These are phyloP conservation scores for Sclerotinia spermophila DNA, from an alignment of 2,329 filamentous ascomycete genomes.

Conservation along the genomic window DNA sequence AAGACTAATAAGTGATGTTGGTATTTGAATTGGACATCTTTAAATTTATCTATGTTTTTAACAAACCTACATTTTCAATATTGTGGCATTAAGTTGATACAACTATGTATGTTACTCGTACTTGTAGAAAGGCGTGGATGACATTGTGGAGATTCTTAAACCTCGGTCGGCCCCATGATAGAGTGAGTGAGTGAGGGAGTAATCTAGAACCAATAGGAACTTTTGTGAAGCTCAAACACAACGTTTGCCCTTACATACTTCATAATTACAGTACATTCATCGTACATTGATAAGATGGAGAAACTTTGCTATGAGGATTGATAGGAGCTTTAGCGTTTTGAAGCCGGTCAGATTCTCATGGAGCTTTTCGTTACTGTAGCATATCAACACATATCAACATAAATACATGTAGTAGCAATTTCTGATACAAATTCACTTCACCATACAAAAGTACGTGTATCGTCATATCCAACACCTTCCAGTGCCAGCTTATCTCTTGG, in stretches of 20 bases:
- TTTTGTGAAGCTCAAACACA: not conserved
- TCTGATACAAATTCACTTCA: not conserved
- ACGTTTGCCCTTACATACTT: not conserved
- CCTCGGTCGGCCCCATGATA: not conserved
- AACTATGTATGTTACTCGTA: too few relatives aligned
- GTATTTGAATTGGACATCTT: conserved; percentile 17
- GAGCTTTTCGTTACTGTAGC: not conserved
- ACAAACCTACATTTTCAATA: conserved; percentile 22
- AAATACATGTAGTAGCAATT: not conserved
- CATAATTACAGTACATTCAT: not conserved
- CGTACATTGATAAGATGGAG: not conserved
- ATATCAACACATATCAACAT: not conserved
- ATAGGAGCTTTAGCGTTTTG: not conserved
- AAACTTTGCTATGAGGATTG: not conserved
- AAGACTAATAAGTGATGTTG: conserved; percentile 17
- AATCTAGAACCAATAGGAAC: not conserved
- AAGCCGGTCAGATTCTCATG: not conserved
- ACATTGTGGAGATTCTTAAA: not conserved
- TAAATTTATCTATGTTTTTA: not conserved
- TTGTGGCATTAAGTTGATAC: not conserved
- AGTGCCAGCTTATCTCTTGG: not conserved
- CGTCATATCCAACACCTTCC: not conserved
- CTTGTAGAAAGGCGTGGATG: conserved; percentile 2
- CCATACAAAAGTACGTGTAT: not conserved
- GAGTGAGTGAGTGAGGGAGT: too few relatives aligned